These are phyloP conservation scores for Claviceps monticola DNA, from an alignment of 2,329 filamentous ascomycete species.

Conservation along the genomic window DNA sequence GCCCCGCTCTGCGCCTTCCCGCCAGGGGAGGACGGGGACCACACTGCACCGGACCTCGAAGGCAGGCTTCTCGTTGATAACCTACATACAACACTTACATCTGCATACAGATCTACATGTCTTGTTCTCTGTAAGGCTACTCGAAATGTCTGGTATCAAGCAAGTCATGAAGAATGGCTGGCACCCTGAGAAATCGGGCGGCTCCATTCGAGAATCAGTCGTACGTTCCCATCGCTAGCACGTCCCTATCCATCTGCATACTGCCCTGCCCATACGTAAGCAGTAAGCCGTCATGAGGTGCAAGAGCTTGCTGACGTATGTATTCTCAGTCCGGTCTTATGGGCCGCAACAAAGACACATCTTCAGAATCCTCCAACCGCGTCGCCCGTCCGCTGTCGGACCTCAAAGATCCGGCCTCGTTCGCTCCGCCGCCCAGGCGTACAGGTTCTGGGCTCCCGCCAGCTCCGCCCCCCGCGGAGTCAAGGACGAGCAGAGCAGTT, in stretches of 20 bases:
- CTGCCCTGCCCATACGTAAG: not conserved
- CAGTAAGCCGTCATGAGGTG: no score
- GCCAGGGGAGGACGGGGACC: no score
- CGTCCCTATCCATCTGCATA: not conserved
- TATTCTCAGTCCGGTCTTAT: constrained; percentile 30
- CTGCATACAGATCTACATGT: no score
- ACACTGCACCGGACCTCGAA: no score
- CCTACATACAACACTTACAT: no score
- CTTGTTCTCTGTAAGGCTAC: no score
- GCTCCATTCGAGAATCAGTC: constrained; percentile 24
- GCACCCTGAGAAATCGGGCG: constrained; percentile 31
- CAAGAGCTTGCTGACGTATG: constrained; percentile 3
- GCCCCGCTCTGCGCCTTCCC: no score
- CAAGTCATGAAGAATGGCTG: constrained; percentile 37
- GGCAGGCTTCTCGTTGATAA: no score
- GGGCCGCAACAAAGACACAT: constrained; percentile 23
- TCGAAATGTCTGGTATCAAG: constrained; percentile 31
- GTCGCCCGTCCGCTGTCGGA: constrained; percentile 48
- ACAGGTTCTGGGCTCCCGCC: constrained; percentile 22
- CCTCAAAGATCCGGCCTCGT: constrained; percentile 62
- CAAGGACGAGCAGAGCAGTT: constrained; percentile 14
- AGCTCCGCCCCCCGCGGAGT: constrained; percentile 10
- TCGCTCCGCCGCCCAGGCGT: constrained; percentile 67
- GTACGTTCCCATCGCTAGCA: constrained; percentile 21
- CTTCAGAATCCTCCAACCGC: constrained; percentile 16